Percentiles rank a stretch among this genome's conserved stretches.
Evolutionary conservation across 345 rosid genomes (phyloP).

Genomic region (Brassica nigra): DNA sequence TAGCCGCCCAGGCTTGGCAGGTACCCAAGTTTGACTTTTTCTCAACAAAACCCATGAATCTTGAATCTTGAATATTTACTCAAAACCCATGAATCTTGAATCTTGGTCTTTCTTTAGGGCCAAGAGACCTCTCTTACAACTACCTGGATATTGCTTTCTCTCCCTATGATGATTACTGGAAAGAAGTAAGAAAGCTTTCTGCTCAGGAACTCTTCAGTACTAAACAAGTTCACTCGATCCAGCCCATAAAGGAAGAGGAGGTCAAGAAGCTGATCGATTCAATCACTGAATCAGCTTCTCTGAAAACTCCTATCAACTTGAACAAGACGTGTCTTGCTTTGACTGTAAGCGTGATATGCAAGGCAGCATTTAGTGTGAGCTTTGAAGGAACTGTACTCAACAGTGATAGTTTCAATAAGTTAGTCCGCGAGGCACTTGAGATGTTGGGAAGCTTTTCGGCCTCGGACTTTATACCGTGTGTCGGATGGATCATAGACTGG

Average conservation of each 20-base stretch:
- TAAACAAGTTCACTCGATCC: conserved; percentile 39
- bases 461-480: conserved; percentile 46
- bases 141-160: conserved; percentile 48
- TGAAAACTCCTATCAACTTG: conserved; percentile 29
- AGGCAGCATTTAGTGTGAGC: conserved; percentile 48
- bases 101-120: conserved; percentile 28
- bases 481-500: conserved; percentile 49
- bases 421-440: conserved; percentile 43
- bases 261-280: conserved; percentile 42
- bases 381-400: conserved; percentile 40
- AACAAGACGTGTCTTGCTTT: conserved; percentile 33
- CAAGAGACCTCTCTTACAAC: conserved; percentile 47
- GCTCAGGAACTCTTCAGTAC: conserved; percentile 46
- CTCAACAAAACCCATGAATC: not conserved
- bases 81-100: not conserved
- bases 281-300: conserved; percentile 26
- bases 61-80: not conserved
- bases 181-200: conserved; percentile 46
- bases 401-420: conserved; percentile 27
- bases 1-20: conserved; percentile 44
- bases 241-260: conserved; percentile 47
- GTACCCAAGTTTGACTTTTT: conserved; percentile 8
- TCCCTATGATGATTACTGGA: conserved; percentile 49
- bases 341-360: conserved; percentile 38
- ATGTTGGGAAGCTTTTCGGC: conserved; percentile 44